Evolutionary conservation across 208 protist species (phyloP), one percentile per base, ranked within the genome.

Genomic region (Leptomonas pyrrhocoris): DNA sequence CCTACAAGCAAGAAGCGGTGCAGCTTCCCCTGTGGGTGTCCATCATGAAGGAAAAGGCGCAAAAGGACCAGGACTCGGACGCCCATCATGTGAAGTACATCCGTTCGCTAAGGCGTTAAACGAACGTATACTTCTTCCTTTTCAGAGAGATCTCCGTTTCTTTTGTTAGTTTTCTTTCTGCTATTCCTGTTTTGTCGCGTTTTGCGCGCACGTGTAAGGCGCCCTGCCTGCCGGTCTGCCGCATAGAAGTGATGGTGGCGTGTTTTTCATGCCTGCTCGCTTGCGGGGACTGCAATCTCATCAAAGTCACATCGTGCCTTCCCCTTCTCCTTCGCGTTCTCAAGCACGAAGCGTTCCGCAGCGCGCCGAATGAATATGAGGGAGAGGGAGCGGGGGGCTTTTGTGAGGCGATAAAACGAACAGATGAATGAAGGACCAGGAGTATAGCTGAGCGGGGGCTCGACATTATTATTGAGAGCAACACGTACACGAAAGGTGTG

Each of bases 11-110:
- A 34, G 71, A 75, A 25, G 11, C 27, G 43, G 25, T 67, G 67
- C 77, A 74, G 27, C 49, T 69, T 27, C 18, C 57, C 36, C 70
- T 76, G 58, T 81, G 66, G 59, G 57, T 76, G 50, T 3, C 48
- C 16, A 21, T 38, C 2, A 72, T 81, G 65, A 65, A 51, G 51
- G 70, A 76, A n/a, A 46, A 48, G 9, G 50, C 81, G 38, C 16
- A 54, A 34, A 67, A 68, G 19, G 80, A 85, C 42, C 40, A 49
- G 8, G 73, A 75, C 38, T 77, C 56, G 13, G 74, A 77, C 45
- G 68, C 58, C 5, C 56, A 73, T 57, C 74, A 79, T 31, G 27
- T 77, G 38, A 74, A 74, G 46, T 73, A 66, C 64, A 65, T 83
- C 21, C 73, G 65, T 31, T 74, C 68, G 4, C 38, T 74, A 25